phyloP scores from a whole-genome alignment of 345 rosid genomes.

The Pugionium dolabratum region DNA sequence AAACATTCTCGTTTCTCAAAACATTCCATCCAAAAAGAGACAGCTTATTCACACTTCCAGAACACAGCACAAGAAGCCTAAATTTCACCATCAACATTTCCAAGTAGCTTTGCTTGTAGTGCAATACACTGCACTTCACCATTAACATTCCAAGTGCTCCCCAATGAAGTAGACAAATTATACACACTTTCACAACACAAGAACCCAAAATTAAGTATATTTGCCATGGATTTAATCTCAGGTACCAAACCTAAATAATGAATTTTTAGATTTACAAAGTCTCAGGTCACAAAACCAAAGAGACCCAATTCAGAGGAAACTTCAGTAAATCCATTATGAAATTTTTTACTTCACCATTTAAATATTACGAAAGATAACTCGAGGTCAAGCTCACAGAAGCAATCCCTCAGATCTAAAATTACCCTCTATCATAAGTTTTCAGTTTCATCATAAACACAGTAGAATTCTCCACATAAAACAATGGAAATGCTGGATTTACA shows the following conservation, averaged over 20 bases:
- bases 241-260: not conserved
- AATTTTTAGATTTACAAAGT: slow-evolving; percentile 18
- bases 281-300: not conserved
- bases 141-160: not conserved
- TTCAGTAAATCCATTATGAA: too few relatives aligned
- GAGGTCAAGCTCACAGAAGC: too few relatives aligned
- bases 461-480: too few relatives aligned
- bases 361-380: not conserved
- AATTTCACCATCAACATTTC: not conserved
- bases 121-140: not conserved
- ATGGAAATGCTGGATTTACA: too few relatives aligned
- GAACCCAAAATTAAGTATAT: not conserved
- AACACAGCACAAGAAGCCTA: slow-evolving; percentile 2
- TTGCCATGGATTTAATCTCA: slow-evolving; percentile 13
- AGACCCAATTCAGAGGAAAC: too few relatives aligned
- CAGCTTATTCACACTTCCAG: not conserved
- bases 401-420: too few relatives aligned
- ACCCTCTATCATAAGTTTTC: too few relatives aligned
- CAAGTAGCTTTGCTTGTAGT: not conserved
- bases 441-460: too few relatives aligned
- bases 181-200: slow-evolving; percentile 3
- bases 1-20: too few relatives aligned
- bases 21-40: not conserved
- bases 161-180: not conserved
- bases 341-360: too few relatives aligned